Base-by-base conservation (phyloP, 305 asterid species). In the Ilex paraguariensis region DNA sequence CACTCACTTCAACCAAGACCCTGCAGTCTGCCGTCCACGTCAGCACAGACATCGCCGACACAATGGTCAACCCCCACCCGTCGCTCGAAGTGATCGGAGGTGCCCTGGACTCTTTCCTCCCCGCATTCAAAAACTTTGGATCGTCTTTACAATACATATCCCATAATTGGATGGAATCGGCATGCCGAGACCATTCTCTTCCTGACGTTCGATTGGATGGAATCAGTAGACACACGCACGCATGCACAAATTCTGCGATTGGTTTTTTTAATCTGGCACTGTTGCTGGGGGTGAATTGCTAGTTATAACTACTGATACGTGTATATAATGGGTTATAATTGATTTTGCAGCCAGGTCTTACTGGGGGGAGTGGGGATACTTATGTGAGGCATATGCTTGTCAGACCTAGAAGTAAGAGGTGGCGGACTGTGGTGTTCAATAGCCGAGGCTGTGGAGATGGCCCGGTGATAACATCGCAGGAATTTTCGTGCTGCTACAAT, bases 381-480 rank as follows among this genome's bases (percentile, higher is more conserved):
- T 92, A 92, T 13, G 95, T 92, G 46, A 85, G 97, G 81, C 97
- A 90, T 83, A 87, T 86, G 97, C 75, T 87, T 61, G 61, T 81
- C 74, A 79, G 82, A 73, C 96, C 96, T 13, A 72, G 87, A 83
- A 80, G 74, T 66, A 76, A 74, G 70, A 91, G 96, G 52, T 93
- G 96, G 96, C 82, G 98, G 33, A 81, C 66, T 61, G 90, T 90
- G 73, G 98, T 90, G 61, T 90, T 92, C 72, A 92, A 92, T 68
- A 86, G 98, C 77, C 79, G 98, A 73, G 96, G 95, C 13, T 92
- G 98, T 74, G 96, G 96, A 44, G 44, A 77, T 61, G 85, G 96
- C 81, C 98, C 98, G 32, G 96, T 93, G 54, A 90, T 85, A 69
- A 87, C 98, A 15, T 77, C 97, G 68, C 97, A 93, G 97, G 53